phyloP scores from a whole-genome alignment of 805 yeast species.

The Pichia rugopelliculosa region DNA sequence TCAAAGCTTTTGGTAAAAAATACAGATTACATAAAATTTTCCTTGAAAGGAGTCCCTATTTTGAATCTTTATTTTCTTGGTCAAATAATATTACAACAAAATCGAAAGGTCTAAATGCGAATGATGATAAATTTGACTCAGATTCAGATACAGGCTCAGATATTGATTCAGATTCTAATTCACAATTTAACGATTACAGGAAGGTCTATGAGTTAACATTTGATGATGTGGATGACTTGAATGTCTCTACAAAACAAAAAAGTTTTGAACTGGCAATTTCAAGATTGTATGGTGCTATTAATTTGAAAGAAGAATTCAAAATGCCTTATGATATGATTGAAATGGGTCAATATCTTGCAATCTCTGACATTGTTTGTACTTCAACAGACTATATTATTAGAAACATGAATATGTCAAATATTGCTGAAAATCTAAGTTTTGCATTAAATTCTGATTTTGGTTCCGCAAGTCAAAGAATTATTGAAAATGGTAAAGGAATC shows the following conservation, averaged over 20 bases:
- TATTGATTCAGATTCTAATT: background rate
- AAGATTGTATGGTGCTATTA: slow-evolving; percentile 38
- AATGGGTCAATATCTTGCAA: slow-evolving; percentile 41
- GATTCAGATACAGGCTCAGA: background rate
- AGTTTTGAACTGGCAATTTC: slow-evolving; percentile 44
- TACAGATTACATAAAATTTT: slow-evolving; percentile 42
- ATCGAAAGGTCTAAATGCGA: slow-evolving; percentile 6
- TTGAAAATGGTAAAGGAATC: slow-evolving; percentile 40
- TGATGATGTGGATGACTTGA: slow-evolving; percentile 34
- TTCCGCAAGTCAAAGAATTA: slow-evolving; percentile 35
- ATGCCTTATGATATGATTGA: slow-evolving; percentile 40
- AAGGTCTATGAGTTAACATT: slow-evolving; percentile 27
- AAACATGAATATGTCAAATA: slow-evolving; percentile 29
- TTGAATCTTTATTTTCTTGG: slow-evolving; percentile 42
- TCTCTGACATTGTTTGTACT: slow-evolving; percentile 37
- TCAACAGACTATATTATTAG: slow-evolving; percentile 35
- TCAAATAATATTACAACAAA: slow-evolving; percentile 13
- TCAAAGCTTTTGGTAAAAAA: slow-evolving; percentile 37
- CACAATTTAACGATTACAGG: background rate
- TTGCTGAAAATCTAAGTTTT: slow-evolving; percentile 33
- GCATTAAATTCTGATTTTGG: slow-evolving; percentile 41
- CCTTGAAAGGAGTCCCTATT: slow-evolving; percentile 40
- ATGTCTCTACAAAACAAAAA: slow-evolving; percentile 21
- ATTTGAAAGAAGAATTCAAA: slow-evolving; percentile 26
- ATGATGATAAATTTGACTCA: slow-evolving; percentile 2